These are phyloP conservation scores for Magnaporthales sp. DNA, from an alignment of 2,329 filamentous ascomycete species.

Conservation along the genomic window DNA sequence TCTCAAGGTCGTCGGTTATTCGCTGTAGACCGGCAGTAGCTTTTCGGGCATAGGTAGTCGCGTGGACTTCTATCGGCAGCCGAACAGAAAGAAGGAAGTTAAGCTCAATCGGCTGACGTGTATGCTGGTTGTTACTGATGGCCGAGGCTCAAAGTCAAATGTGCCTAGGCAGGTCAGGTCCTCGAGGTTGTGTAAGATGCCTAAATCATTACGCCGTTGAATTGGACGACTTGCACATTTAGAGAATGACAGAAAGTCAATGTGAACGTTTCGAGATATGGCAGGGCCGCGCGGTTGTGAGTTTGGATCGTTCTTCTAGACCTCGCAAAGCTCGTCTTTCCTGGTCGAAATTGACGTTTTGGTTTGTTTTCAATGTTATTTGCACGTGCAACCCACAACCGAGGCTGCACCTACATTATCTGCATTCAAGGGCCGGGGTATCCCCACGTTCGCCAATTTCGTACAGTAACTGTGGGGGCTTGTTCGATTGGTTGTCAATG, in stretches of 20 bases:
- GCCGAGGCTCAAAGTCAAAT: background rate
- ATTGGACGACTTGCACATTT: background rate
- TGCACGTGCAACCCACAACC: conserved; percentile 1
- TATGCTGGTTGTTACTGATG: background rate
- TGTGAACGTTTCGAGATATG: background rate
- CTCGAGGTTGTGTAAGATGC: background rate
- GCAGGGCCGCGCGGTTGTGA: background rate
- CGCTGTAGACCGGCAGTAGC: background rate
- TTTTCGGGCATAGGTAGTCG: background rate
- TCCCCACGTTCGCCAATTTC: background rate
- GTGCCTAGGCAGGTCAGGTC: background rate
- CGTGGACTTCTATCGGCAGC: too few relatives aligned
- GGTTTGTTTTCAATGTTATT: background rate
- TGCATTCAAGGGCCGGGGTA: background rate
- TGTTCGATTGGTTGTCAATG: background rate
- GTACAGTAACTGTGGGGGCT: background rate
- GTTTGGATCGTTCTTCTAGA: background rate
- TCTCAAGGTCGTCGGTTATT: background rate
- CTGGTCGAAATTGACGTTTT: background rate
- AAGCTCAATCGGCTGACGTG: background rate
- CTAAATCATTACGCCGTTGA: background rate
- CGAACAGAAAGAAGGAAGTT: background rate
- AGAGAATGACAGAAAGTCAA: background rate
- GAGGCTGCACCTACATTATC: background rate
- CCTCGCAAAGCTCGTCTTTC: background rate